phyloP scores from a whole-genome alignment of 495 filamentous ascomycete genomes.

The Cercophora scortea region DNA sequence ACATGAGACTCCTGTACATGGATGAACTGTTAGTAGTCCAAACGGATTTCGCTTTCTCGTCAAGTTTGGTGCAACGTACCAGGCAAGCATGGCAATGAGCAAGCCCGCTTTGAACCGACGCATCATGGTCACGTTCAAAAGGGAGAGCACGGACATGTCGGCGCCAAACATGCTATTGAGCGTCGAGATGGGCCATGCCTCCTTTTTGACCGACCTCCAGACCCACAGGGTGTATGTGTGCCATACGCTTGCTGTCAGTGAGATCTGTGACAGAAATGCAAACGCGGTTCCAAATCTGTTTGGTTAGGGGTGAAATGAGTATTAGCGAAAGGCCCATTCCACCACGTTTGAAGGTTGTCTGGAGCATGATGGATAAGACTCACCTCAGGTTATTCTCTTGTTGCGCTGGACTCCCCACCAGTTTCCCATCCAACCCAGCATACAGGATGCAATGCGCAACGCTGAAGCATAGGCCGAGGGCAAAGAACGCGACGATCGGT shows the following conservation, averaged over 20 bases:
- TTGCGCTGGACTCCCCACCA: neutral
- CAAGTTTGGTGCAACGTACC: neutral
- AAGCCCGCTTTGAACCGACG: neutral
- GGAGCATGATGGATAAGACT: neutral
- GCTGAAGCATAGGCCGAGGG: neutral
- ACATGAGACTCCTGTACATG: neutral
- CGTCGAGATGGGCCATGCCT: neutral
- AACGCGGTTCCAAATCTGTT: constrained; percentile 3
- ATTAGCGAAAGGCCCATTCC: neutral
- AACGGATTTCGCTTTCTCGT: neutral
- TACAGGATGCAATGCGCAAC: constrained; percentile 2
- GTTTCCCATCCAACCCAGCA: neutral
- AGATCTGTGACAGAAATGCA: constrained; percentile 3
- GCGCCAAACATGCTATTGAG: constrained; percentile 7
- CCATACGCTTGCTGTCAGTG: constrained; percentile 1
- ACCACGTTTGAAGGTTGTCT: neutral
- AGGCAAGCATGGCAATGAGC: constrained; percentile 3
- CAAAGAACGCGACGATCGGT: neutral
- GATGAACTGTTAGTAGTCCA: neutral
- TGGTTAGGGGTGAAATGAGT: neutral
- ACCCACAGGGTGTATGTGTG: constrained; percentile 1
- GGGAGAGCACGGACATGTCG: neutral
- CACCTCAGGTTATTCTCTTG: constrained; percentile 4
- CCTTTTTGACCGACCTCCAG: neutral
- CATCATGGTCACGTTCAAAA: neutral